Base-by-base conservation (phyloP, 1,139 yeast genomes). In the Protomyces pachydermus region DNA sequence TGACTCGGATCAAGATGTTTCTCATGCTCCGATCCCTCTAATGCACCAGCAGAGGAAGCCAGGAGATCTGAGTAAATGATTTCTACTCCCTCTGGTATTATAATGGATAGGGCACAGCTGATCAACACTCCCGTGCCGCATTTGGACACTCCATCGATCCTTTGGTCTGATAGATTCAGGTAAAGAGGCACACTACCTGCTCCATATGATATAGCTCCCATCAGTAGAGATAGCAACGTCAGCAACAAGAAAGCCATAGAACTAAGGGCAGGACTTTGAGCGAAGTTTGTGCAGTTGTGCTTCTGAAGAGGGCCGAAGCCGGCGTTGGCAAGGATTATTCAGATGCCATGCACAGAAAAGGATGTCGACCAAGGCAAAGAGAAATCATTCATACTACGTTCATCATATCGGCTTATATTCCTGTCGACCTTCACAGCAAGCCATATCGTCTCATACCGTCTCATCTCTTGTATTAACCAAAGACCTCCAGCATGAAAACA, bases 71-170 rank as follows among this genome's bases (percentile, higher is more conserved):
- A 71, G 63, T 76, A 78, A 61, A 82, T 72, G 2, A 80, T 79
- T 68, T 81, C 84, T 42, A 84, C 77, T 4, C 91, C 91, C 72
- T 87, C 93, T 0, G 93, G 93, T 20, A 87, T 79, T 28, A 86
- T 83, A 25, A 87, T 78, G n/a, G 84, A 78, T 63, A 86, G 72
- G 0, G 88, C 80, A 0, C 91, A 83, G 2, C 90, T 86, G 3
- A 86, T 76, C 57, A 87, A 77, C 32, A 87, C 76, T 0, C 93
- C 93, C 70, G 81, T 79, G 66, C 88, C 84, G 62, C 85, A 75
- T 12, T 81, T 74, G 1, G 88, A 81, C 18, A 80, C 18, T 9
- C 50, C 34, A 8, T 25, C 35, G 8, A 50, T 16, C 4, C 28
- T 20, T 14, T 37, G 42, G 12, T 48, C 55, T 3, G 39, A 34